Evolutionary conservation across 2,329 filamentous ascomycete genomes (phyloP).

Genomic region (Aspergillus fumigatiaffinis): DNA sequence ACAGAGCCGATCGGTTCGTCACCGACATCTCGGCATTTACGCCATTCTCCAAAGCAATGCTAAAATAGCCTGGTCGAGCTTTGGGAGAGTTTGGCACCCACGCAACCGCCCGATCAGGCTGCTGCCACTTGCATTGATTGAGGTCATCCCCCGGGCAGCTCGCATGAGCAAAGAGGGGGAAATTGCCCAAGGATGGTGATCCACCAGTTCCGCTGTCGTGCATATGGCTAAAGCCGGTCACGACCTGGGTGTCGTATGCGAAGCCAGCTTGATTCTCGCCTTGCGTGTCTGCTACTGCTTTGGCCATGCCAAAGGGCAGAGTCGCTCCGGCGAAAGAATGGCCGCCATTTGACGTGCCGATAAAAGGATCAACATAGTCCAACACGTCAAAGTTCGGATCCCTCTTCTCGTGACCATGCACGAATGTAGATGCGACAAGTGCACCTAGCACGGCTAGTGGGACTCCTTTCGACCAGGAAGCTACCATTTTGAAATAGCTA

Average conservation of each 20-base stretch:
- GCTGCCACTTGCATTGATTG: slow-evolving; percentile 59
- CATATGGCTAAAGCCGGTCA: slow-evolving; percentile 52
- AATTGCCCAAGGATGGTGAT: slow-evolving; percentile 65
- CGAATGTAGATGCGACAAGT: background rate
- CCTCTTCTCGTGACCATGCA: background rate
- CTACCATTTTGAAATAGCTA: background rate
- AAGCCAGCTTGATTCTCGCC: slow-evolving; percentile 56
- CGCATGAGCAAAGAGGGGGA: slow-evolving; percentile 66
- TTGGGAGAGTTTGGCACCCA: slow-evolving; percentile 52
- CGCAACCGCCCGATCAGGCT: slow-evolving; percentile 45
- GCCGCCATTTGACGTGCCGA: slow-evolving; percentile 53
- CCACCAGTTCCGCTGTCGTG: slow-evolving; percentile 53
- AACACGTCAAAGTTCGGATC: slow-evolving; percentile 30
- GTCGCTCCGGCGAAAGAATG: slow-evolving; percentile 58
- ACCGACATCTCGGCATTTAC: slow-evolving; percentile 65
- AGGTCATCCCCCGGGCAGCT: slow-evolving; percentile 60
- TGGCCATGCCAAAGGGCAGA: slow-evolving; percentile 54
- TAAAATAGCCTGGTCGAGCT: slow-evolving; percentile 63
- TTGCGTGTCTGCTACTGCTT: slow-evolving; percentile 53
- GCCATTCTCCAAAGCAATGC: slow-evolving; percentile 55
- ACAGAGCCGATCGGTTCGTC: slow-evolving; percentile 62
- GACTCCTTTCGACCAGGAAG: background rate
- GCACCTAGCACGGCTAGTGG: background rate
- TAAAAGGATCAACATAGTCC: slow-evolving; percentile 49
- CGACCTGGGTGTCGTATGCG: slow-evolving; percentile 46